Conservation (phyloP, 257 asterid species). For the Capsicum chinense region DNA sequence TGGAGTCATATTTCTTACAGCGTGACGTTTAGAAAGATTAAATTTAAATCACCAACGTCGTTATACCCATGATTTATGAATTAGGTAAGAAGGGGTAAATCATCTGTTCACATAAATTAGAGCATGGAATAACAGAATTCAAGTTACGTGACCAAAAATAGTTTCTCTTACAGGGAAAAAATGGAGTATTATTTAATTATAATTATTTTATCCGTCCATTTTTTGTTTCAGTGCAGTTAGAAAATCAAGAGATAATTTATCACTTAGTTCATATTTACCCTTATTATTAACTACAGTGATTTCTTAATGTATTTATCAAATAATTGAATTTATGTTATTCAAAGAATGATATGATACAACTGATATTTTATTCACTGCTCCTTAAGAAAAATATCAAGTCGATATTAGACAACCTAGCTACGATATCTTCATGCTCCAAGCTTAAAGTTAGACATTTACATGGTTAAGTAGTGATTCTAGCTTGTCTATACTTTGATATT, state of each 20-base stretch:
- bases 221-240: too few relatives aligned
- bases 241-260: too few relatives aligned
- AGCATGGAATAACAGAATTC: not conserved
- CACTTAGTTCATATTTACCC: too few relatives aligned
- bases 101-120: not conserved
- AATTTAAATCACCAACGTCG: not conserved
- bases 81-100: conserved; percentile 7
- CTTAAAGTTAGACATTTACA: not conserved
- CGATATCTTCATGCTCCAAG: not conserved
- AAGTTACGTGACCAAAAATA: not conserved
- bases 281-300: too few relatives aligned
- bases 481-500: not conserved
- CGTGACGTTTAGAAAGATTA: not conserved
- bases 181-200: too few relatives aligned
- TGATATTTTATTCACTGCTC: too few relatives aligned
- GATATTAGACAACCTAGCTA: not conserved
- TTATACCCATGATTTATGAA: not conserved
- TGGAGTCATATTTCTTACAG: not conserved
- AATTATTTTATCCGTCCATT: too few relatives aligned
- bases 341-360: too few relatives aligned
- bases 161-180: not conserved
- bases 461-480: not conserved
- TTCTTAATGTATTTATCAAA: too few relatives aligned
- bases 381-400: too few relatives aligned
- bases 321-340: too few relatives aligned